Percentiles rank a stretch among this genome's conserved stretches.
These are phyloP conservation scores for Vigna nakashimae DNA, from an alignment of 306 rosid species.

Conservation along the genomic window DNA sequence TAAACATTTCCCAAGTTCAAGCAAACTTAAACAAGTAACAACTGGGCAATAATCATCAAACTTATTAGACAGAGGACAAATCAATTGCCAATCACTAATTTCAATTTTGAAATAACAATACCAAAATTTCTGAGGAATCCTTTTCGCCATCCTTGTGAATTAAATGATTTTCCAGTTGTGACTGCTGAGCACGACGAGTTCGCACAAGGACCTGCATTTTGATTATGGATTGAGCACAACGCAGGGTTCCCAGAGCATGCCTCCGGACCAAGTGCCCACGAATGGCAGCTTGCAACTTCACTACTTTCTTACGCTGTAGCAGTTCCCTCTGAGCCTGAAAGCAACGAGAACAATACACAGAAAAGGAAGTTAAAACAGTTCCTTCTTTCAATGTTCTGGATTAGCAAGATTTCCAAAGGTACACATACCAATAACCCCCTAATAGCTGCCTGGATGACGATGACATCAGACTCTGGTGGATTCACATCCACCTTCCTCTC, in stretches of 20 bases:
- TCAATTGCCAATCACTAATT: conserved; percentile 12
- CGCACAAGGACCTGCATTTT: conserved; percentile 91
- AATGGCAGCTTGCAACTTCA: conserved; percentile 93
- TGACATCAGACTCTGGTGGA: conserved; percentile 64
- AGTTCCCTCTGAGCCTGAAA: conserved; percentile 69
- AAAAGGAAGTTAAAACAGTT: conserved; percentile 16
- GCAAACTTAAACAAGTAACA: conserved; percentile 10
- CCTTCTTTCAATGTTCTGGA: conserved; percentile 20
- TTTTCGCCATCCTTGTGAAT: conserved; percentile 42
- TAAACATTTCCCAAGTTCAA: conserved; percentile 5
- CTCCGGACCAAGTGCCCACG: conserved; percentile 94
- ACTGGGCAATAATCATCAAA: background rate
- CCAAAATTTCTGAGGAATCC: conserved; percentile 52
- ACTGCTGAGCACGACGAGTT: conserved; percentile 64
- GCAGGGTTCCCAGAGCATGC: conserved; percentile 90
- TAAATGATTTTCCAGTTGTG: conserved; percentile 43
- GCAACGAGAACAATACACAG: conserved; percentile 31
- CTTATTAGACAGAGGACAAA: conserved; percentile 17
- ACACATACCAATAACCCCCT: conserved; percentile 79
- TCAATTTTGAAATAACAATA: conserved; percentile 47
- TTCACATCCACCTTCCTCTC: conserved; percentile 54
- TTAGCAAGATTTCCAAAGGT: conserved; percentile 26
- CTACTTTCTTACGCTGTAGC: conserved; percentile 59
- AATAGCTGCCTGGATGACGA: conserved; percentile 76
- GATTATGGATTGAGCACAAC: conserved; percentile 85